Percentiles rank a stretch among this genome's conserved stretches.
These are phyloP conservation scores for Vinca minor DNA, from an alignment of 257 asterid genomes.

Conservation along the genomic window DNA sequence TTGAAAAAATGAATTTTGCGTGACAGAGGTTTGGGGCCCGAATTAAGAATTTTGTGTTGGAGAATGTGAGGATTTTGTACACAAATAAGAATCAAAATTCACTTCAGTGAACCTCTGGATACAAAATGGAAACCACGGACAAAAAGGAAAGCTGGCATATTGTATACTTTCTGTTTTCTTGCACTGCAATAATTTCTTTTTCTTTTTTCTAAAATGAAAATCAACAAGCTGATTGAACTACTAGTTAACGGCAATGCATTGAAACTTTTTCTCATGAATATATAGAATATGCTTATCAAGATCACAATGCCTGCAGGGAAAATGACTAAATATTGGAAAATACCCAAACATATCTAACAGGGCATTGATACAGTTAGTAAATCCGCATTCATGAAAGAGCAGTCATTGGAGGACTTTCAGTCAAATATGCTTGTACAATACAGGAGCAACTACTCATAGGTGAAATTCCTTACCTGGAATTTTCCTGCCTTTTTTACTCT, in stretches of 20 bases:
- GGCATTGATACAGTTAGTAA: background rate
- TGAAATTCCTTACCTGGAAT: constrained; percentile 40
- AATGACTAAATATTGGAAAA: background rate
- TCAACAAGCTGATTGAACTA: background rate
- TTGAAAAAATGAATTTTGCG: no score
- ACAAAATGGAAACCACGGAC: background rate
- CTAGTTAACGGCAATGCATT: no score
- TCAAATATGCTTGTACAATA: background rate
- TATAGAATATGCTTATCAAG: background rate
- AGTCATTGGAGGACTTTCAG: background rate
- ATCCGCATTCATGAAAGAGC: background rate
- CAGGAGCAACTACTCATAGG: background rate
- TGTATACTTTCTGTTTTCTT: background rate
- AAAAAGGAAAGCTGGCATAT: background rate
- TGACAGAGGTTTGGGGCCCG: no score
- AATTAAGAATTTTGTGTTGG: no score
- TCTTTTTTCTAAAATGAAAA: background rate
- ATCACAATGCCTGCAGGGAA: background rate
- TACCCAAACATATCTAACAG: background rate
- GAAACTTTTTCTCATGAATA: background rate
- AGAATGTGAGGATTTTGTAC: no score
- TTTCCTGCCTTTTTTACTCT: constrained; percentile 45
- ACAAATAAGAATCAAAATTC: background rate
- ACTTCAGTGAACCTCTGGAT: background rate
- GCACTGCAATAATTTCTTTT: background rate